These are phyloP conservation scores for Beta lomatogona DNA, from an alignment of 179 eudicot species.

Conservation along the genomic window DNA sequence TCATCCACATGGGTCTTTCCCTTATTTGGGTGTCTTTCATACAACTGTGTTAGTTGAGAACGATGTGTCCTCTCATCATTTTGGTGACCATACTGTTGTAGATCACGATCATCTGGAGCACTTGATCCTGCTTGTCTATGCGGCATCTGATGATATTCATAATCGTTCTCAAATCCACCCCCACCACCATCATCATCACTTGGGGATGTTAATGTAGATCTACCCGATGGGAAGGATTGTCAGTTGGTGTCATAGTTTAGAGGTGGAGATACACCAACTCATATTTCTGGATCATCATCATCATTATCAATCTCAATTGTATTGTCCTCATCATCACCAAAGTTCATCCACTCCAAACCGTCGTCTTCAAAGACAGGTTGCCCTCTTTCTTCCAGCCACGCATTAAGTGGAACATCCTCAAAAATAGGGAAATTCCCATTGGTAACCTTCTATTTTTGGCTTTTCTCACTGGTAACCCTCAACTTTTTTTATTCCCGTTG, in stretches of 20 bases:
- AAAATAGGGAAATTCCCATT: no score
- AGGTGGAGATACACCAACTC: not conserved
- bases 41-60: not conserved
- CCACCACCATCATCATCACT: not conserved
- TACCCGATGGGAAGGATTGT: no score
- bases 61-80: not conserved
- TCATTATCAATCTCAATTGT: not conserved
- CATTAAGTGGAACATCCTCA: not conserved
- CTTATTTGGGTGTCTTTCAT: not conserved
- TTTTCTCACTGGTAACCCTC: no score
- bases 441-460: no score
- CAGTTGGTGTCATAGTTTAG: not conserved
- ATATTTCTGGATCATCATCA: not conserved
- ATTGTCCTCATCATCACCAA: not conserved
- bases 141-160: not conserved
- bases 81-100: not conserved
- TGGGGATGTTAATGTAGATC: not conserved
- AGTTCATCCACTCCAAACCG: not conserved
- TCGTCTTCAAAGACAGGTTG: not conserved
- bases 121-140: not conserved
- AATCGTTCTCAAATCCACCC: not conserved
- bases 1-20: not conserved
- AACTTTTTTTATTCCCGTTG: no score
- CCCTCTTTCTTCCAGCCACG: not conserved
- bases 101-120: not conserved